Evolutionary conservation across 306 rosid genomes (phyloP), one percentile per base, ranked within the genome.

Genomic region (Gastrolobium villosum): DNA sequence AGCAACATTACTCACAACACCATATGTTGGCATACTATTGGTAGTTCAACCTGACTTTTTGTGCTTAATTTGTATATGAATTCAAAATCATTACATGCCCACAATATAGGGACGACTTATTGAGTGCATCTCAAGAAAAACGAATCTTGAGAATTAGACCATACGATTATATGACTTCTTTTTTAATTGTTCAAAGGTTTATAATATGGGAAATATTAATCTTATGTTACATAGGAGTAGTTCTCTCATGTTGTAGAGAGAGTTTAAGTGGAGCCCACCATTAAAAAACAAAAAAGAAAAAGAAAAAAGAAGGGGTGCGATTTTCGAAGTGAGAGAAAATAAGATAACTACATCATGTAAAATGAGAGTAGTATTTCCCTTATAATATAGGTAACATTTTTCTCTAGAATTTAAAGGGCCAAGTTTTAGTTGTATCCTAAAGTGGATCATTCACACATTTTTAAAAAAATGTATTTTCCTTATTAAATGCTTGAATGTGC

Each of bases 371-470:
- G n/a, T n/a, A n/a, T n/a, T n/a, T n/a, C n/a, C n/a, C n/a, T 59
- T 59, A 34, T 59, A 20, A 20, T 20, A 20, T 20, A 20, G 26
- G 26, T 20, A 20, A 20, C 26, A 20, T 20, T 20, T 20, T 20
- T 20, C 26, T 20, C 26, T 0, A 20, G 26, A 43, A 10, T 5
- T 53, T 2, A 26, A 34, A 70, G 28, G 37, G 13, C 3, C 1
- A 2, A 44, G 7, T 63, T 50, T 39, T 8, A 50, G 52, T 53
- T 79, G 35, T 73, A 32, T 59, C 60, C 81, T 60, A 41, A 81
- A 69, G 78, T 71, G 71, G 63, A 70, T 70, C 55, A 10, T 68
- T 43, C 30, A 66, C 54, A 44, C 35, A 75, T 43, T 14, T 36
- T 31, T 35, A 14, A 35, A 3, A 55, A 68, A 6, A 37, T 32